Evolutionary conservation across 306 rosid genomes (phyloP).

Genomic region (Castanopsis chinensis): DNA sequence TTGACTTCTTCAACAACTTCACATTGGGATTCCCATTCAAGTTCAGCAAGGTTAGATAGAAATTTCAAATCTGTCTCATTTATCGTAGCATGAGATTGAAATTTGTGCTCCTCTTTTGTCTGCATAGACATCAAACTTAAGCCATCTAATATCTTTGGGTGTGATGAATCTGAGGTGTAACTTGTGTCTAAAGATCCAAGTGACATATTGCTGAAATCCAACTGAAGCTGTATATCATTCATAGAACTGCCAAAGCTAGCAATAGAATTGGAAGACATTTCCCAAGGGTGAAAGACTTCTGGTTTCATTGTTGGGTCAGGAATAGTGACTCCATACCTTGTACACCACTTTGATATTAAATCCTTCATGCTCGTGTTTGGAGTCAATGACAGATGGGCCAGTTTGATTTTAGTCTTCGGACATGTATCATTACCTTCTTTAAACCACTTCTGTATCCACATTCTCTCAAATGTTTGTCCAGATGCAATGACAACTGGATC

Average conservation of each 20-base stretch:
- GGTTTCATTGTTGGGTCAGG: slow-evolving; percentile 50
- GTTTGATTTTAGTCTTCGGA: slow-evolving; percentile 57
- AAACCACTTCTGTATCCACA: slow-evolving; percentile 90
- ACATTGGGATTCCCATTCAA: slow-evolving; percentile 74
- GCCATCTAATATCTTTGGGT: slow-evolving; percentile 26
- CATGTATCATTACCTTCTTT: slow-evolving; percentile 67
- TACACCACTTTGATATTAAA: slow-evolving; percentile 72
- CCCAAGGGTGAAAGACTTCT: slow-evolving; percentile 39
- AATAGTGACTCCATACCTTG: slow-evolving; percentile 43
- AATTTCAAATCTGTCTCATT: slow-evolving; percentile 40
- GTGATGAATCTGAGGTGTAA: slow-evolving; percentile 49
- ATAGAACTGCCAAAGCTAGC: slow-evolving; percentile 69
- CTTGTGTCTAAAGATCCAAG: slow-evolving; percentile 64
- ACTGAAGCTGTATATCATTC: slow-evolving; percentile 57
- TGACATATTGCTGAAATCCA: slow-evolving; percentile 68
- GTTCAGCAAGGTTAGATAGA: slow-evolving; percentile 55
- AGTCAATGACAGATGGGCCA: slow-evolving; percentile 47
- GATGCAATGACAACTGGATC: slow-evolving; percentile 91
- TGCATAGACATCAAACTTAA: slow-evolving; percentile 32
- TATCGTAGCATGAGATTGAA: slow-evolving; percentile 30
- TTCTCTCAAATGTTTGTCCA: slow-evolving; percentile 76
- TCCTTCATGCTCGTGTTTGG: slow-evolving; percentile 65
- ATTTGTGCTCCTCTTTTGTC: slow-evolving; percentile 25
- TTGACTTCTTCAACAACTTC: slow-evolving; percentile 65
- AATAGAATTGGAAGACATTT: slow-evolving; percentile 55